Percentiles rank a stretch among this genome's conserved stretches.
Evolutionary conservation across 2,329 filamentous ascomycete species (phyloP).

Genomic region (Xylaria hypoxylon): DNA sequence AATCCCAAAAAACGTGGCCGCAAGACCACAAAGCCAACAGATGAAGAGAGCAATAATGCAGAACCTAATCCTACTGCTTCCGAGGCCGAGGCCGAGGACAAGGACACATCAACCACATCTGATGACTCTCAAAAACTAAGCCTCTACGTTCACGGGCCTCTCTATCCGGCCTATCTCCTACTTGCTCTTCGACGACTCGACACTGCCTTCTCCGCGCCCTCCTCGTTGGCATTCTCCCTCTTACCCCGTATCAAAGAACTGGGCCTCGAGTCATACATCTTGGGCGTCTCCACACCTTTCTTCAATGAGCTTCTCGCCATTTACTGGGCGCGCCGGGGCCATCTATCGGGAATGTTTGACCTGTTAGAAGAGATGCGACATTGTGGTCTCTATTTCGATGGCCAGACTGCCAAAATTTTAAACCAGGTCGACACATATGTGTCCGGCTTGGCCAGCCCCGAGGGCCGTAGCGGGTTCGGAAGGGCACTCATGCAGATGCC

Average conservation of each 20-base stretch:
- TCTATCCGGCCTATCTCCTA: slow-evolving; percentile 72
- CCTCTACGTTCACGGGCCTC: slow-evolving; percentile 70
- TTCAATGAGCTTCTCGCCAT: slow-evolving; percentile 75
- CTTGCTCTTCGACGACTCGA: slow-evolving; percentile 68
- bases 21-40: slow-evolving; percentile 22
- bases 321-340: slow-evolving; percentile 70
- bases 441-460: slow-evolving; percentile 27
- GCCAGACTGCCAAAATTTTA: slow-evolving; percentile 57
- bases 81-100: background rate
- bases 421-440: slow-evolving; percentile 49
- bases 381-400: slow-evolving; percentile 69
- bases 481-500: slow-evolving; percentile 53
- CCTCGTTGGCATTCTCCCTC: slow-evolving; percentile 69
- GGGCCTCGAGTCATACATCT: slow-evolving; percentile 76
- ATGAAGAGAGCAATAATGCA: background rate
- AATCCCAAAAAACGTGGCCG: slow-evolving; percentile 30
- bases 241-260: slow-evolving; percentile 75
- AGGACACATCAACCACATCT: slow-evolving; percentile 7
- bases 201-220: slow-evolving; percentile 66
- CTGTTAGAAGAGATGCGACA: slow-evolving; percentile 74
- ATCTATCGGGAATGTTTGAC: slow-evolving; percentile 65
- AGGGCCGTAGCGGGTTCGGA: slow-evolving; percentile 47
- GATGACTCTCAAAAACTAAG: slow-evolving; percentile 49
- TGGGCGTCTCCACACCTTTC: slow-evolving; percentile 76
- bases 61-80: background rate